These are phyloP conservation scores for Rhypophila decipiens DNA, from an alignment of 495 filamentous ascomycete genomes.

Conservation along the genomic window DNA sequence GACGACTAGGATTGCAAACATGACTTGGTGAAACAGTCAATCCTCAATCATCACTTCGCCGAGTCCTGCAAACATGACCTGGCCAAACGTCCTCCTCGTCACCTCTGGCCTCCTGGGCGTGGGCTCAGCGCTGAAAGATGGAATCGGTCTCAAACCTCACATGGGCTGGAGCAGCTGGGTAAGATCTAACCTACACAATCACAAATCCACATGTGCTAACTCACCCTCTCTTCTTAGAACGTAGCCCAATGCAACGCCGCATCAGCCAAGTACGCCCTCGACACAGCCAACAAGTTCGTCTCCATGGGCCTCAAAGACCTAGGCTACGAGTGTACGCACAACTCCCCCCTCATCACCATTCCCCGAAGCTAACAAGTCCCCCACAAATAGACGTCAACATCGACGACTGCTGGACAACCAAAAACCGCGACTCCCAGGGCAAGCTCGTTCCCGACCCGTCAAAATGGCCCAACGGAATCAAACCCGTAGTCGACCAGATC, in stretches of 20 bases:
- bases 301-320: constrained; percentile 43
- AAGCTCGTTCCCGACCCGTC: constrained; percentile 48
- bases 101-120: no score
- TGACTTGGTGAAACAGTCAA: no score
- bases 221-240: constrained; percentile 3
- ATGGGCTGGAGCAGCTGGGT: constrained; percentile 22
- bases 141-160: no score
- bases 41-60: no score
- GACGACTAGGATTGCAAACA: no score
- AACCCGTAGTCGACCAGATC: constrained; percentile 48
- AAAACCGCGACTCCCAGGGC: constrained; percentile 40
- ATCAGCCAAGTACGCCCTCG: constrained; percentile 14
- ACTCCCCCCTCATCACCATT: no score
- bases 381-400: constrained; percentile 47
- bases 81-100: no score
- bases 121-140: no score
- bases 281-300: constrained; percentile 15
- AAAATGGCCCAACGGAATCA: constrained; percentile 60
- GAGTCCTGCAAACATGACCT: no score
- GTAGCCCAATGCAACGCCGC: constrained; percentile 18
- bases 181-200: neutral
- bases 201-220: no score
- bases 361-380: no score
- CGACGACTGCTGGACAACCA: constrained; percentile 61
- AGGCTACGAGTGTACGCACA: constrained; percentile 66